Conservation (phyloP, 2,329 filamentous ascomycete species). For the Aaosphaeria pasadenensis region DNA sequence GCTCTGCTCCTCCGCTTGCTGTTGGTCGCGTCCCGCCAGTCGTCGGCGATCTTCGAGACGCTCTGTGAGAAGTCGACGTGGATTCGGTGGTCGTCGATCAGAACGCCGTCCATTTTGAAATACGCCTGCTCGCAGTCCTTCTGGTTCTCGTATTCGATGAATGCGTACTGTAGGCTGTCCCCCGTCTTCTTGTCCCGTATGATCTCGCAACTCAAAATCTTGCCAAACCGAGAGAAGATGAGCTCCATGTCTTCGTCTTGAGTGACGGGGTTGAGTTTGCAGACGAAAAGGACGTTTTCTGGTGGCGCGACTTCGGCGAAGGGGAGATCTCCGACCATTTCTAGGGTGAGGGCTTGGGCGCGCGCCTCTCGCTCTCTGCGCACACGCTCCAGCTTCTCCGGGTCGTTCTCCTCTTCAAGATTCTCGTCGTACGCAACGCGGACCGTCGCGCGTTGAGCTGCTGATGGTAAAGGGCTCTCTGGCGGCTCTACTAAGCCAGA, state of each 20-base stretch:
- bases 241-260: conserved; percentile 91
- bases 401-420: conserved; percentile 73
- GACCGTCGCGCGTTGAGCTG: conserved; percentile 84
- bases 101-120: conserved; percentile 96
- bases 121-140: conserved; percentile 91
- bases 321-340: conserved; percentile 96
- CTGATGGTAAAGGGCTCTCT: conserved; percentile 75
- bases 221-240: conserved; percentile 96
- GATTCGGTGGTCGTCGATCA: conserved; percentile 96
- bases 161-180: conserved; percentile 94
- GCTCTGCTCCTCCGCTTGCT: conserved; percentile 65
- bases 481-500: conserved; percentile 71
- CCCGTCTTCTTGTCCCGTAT: conserved; percentile 92
- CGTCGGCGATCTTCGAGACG: conserved; percentile 79
- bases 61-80: conserved; percentile 99
- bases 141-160: conserved; percentile 95
- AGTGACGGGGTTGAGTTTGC: conserved; percentile 96
- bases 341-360: conserved; percentile 88
- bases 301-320: conserved; percentile 97
- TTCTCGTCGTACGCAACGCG: conserved; percentile 88
- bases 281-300: conserved; percentile 96
- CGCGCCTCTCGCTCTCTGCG: conserved; percentile 86
- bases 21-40: conserved; percentile 84
- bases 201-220: conserved; percentile 91
- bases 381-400: conserved; percentile 74